These are phyloP conservation scores for Luffa aegyptiaca DNA, from an alignment of 306 rosid genomes.

Conservation along the genomic window DNA sequence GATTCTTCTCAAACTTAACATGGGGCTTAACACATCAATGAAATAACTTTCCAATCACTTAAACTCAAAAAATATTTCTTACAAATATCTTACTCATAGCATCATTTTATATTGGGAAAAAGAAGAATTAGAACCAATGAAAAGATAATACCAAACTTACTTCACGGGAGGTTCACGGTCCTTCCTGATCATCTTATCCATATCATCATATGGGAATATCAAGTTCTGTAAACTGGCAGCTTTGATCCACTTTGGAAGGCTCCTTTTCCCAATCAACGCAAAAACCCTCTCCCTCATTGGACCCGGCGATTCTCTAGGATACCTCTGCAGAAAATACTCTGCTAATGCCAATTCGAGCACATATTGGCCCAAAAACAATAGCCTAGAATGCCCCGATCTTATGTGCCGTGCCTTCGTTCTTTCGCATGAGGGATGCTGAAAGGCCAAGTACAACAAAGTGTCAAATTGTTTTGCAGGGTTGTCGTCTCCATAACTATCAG, in stretches of 20 bases:
- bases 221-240: constrained; percentile 94
- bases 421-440: constrained; percentile 88
- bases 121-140: background rate
- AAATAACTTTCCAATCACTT: background rate
- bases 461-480: constrained; percentile 88
- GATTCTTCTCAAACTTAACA: background rate
- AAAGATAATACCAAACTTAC: constrained; percentile 37
- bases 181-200: constrained; percentile 64
- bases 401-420: constrained; percentile 69
- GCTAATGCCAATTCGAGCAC: constrained; percentile 70
- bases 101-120: background rate
- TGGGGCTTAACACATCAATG: background rate
- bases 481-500: constrained; percentile 57
- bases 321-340: constrained; percentile 80
- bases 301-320: constrained; percentile 94
- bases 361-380: constrained; percentile 75
- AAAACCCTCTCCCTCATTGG: constrained; percentile 97
- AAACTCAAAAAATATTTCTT: background rate
- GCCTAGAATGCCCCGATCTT: constrained; percentile 72
- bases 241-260: constrained; percentile 71
- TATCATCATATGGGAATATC: constrained; percentile 72
- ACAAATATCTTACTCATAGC: background rate
- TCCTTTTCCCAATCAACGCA: constrained; percentile 73
- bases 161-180: constrained; percentile 83
- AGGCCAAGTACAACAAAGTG: constrained; percentile 77